These are phyloP conservation scores for Scorias spongiosa DNA, from an alignment of 2,329 filamentous ascomycete species.

Conservation along the genomic window DNA sequence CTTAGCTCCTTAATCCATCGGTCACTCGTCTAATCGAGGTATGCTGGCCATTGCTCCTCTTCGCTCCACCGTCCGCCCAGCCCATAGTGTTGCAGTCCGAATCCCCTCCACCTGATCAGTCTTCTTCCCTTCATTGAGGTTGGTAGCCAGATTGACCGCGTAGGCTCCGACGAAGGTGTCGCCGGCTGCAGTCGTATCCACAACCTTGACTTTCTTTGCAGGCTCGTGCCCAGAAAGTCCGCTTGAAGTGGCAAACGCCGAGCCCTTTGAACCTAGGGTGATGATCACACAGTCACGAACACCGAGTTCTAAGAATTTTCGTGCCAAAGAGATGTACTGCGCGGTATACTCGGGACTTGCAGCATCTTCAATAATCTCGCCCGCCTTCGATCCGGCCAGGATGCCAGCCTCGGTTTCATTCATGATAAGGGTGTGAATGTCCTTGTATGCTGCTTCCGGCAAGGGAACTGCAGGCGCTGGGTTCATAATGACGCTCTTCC, in stretches of 20 bases:
- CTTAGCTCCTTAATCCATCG: background rate
- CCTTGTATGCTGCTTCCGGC: slow-evolving; percentile 49
- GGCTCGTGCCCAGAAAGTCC: slow-evolving; percentile 11
- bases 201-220: slow-evolving; percentile 58
- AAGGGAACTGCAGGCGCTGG: slow-evolving; percentile 58
- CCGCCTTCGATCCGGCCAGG: slow-evolving; percentile 38
- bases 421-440: slow-evolving; percentile 65
- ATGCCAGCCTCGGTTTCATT: slow-evolving; percentile 82
- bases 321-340: slow-evolving; percentile 21
- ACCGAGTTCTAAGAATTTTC: slow-evolving; percentile 50
- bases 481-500: slow-evolving; percentile 55
- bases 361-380: slow-evolving; percentile 9
- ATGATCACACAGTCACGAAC: slow-evolving; percentile 68
- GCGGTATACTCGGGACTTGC: slow-evolving; percentile 17
- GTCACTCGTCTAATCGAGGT: slow-evolving; percentile 45
- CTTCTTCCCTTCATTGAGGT: slow-evolving; percentile 24
- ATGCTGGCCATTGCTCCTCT: slow-evolving; percentile 52
- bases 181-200: slow-evolving; percentile 87
- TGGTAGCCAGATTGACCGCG: slow-evolving; percentile 53
- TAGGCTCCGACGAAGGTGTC: slow-evolving; percentile 91
- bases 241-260: slow-evolving; percentile 14
- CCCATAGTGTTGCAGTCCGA: slow-evolving; percentile 44
- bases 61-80: slow-evolving; percentile 50
- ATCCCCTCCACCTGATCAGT: slow-evolving; percentile 44
- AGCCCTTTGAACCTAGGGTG: slow-evolving; percentile 53